Conservation (phyloP, 352 stramenopile species). For the Thraustotheca clavata region DNA sequence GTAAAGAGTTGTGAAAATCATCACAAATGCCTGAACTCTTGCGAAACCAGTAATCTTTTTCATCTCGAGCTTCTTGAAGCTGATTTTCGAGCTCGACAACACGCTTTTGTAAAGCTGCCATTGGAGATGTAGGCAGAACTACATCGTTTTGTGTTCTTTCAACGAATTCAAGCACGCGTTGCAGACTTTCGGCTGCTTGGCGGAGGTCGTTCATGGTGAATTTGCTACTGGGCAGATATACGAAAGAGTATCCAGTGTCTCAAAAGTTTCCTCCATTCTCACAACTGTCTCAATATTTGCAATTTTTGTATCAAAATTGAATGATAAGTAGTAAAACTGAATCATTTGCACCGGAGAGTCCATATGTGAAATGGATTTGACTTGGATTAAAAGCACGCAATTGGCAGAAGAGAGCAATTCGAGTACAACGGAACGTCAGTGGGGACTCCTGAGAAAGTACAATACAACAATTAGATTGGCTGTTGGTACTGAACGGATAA, state of each 20-base stretch:
- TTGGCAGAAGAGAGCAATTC: no score
- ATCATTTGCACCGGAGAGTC: no score
- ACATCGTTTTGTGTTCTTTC: conserved; percentile 68
- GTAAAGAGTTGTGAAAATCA: conserved; percentile 19
- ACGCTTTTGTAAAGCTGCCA: conserved; percentile 49
- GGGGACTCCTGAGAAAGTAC: no score
- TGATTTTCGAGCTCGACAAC: conserved; percentile 73
- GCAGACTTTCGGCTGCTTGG: conserved; percentile 70
- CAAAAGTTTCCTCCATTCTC: background rate
- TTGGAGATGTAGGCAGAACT: background rate
- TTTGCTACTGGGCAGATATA: background rate
- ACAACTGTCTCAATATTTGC: background rate
- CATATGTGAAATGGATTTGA: no score
- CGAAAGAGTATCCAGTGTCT: background rate
- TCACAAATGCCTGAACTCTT: conserved; percentile 62
- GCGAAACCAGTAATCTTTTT: conserved; percentile 89
- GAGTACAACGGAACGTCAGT: no score
- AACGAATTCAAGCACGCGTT: conserved; percentile 71
- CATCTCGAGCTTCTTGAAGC: conserved; percentile 55
- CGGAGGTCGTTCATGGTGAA: conserved; percentile 49
- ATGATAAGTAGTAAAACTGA: no score
- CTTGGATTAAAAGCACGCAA: no score
- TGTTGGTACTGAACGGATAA: no score
- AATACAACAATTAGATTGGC: no score
- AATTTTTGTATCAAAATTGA: no score